Percentiles rank a stretch among this genome's conserved stretches.
These are phyloP conservation scores for Glaciozyma martinii DNA, from an alignment of 768 basidiomycete genomes.

Conservation along the genomic window DNA sequence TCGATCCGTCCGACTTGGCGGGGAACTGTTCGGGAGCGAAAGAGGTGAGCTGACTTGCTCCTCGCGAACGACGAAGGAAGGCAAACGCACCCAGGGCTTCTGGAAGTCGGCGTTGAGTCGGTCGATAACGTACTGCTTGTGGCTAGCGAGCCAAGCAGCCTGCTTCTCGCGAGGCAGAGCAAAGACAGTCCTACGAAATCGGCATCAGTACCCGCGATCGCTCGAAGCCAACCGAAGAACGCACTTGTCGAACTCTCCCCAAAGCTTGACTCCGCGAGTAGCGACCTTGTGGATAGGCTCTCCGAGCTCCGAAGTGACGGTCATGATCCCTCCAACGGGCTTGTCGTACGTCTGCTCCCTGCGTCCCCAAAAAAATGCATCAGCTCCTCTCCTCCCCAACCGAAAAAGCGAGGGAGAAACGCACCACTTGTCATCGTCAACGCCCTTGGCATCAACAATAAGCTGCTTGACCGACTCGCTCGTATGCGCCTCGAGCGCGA, in stretches of 20 bases:
- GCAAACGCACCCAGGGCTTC: slow-evolving; percentile 49
- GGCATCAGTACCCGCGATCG: neutral
- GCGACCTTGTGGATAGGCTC: slow-evolving; percentile 99
- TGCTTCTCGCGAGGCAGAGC: slow-evolving; percentile 94
- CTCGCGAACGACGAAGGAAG: neutral
- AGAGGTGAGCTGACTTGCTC: neutral
- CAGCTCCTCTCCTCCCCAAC: neutral
- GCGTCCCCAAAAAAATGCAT: neutral
- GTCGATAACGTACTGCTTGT: slow-evolving; percentile 75
- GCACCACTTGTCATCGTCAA: slow-evolving; percentile 66
- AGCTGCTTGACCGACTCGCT: slow-evolving; percentile 90
- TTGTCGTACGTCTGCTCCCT: slow-evolving; percentile 85
- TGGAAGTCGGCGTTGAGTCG: slow-evolving; percentile 92
- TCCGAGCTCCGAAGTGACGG: slow-evolving; percentile 83
- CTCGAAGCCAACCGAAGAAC: neutral
- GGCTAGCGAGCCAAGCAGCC: slow-evolving; percentile 72
- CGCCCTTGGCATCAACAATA: slow-evolving; percentile 88
- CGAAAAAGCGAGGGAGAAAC: neutral
- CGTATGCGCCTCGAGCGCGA: slow-evolving; percentile 96
- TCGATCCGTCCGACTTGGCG: slow-evolving; percentile 82
- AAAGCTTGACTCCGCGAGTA: slow-evolving; percentile 89
- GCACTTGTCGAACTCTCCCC: slow-evolving; percentile 91
- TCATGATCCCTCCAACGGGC: slow-evolving; percentile 90
- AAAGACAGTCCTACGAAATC: slow-evolving; percentile 59
- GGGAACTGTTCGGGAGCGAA: slow-evolving; percentile 75